A percentile compares a stretch with the other conserved stretches of the same genome.
Evolutionary conservation across 305 asterid genomes (phyloP).

Genomic region (Stenogyne calaminthoides): DNA sequence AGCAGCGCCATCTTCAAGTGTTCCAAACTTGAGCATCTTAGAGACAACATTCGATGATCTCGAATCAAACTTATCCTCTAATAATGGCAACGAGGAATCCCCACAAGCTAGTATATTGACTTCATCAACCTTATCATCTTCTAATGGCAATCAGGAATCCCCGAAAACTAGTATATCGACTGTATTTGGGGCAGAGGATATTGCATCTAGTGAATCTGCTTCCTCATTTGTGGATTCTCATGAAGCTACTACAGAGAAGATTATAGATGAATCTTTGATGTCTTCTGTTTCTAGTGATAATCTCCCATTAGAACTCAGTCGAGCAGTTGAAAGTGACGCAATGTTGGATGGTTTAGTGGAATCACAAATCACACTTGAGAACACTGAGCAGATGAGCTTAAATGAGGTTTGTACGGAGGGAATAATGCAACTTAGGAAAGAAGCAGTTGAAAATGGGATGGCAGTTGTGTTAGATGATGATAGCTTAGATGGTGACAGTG

Average conservation of each 20-base stretch:
- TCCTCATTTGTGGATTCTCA: constrained; percentile 22
- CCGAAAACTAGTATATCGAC: constrained; percentile 23
- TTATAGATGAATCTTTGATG: constrained; percentile 24
- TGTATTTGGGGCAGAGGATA: constrained; percentile 31
- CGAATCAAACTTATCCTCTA: constrained; percentile 27
- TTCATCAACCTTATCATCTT: constrained; percentile 26
- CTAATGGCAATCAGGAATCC: constrained; percentile 34
- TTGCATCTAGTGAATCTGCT: constrained; percentile 6
- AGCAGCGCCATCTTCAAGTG: constrained; percentile 38
- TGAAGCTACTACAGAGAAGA: constrained; percentile 18
- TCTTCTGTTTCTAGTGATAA: constrained; percentile 15
- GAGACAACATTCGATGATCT: constrained; percentile 29
- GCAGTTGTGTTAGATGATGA: constrained; percentile 59
- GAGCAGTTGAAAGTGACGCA: constrained; percentile 19
- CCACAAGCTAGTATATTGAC: constrained; percentile 24
- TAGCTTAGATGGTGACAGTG: constrained; percentile 63
- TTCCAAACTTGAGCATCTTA: constrained; percentile 22
- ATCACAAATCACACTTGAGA: constrained; percentile 25
- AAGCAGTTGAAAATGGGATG: constrained; percentile 74
- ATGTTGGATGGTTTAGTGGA: constrained; percentile 32
- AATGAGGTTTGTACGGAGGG: constrained; percentile 38
- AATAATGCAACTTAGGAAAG: constrained; percentile 51
- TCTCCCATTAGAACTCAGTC: constrained; percentile 28
- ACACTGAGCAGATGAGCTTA: constrained; percentile 27
- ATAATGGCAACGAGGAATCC: constrained; percentile 34